These are phyloP conservation scores for Millerago galiae DNA, from an alignment of 805 yeast genomes.

Conservation along the genomic window DNA sequence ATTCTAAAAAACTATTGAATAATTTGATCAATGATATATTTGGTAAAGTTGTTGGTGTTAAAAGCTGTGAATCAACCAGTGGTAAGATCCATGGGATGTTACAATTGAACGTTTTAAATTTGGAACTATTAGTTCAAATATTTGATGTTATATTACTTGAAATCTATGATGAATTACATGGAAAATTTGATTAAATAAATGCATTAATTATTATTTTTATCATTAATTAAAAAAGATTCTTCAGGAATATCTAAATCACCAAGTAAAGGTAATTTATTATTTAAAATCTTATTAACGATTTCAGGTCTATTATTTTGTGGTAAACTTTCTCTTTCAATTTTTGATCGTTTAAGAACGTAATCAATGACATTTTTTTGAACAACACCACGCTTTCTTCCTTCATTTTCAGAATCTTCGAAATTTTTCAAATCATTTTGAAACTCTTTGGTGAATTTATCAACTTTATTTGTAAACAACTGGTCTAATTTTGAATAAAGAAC, in stretches of 20 bases:
- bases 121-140: conserved; percentile 52
- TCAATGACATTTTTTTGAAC: too few species aligned
- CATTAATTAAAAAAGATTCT: too few species aligned
- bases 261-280: too few species aligned
- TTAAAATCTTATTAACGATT: too few species aligned
- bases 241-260: too few species aligned
- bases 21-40: conserved; percentile 56
- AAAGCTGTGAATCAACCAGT: conserved; percentile 60
- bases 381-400: too few species aligned
- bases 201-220: too few species aligned
- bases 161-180: conserved; percentile 19
- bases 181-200: neutral
- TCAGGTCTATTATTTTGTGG: too few species aligned
- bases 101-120: conserved; percentile 68
- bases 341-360: too few species aligned
- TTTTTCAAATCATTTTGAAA: neutral
- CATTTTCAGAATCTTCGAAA: neutral
- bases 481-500: neutral
- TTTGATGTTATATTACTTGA: conserved; percentile 52
- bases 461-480: neutral
- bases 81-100: conserved; percentile 53
- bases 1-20: conserved; percentile 51
- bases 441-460: neutral
- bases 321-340: too few species aligned
- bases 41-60: conserved; percentile 66